Base-by-base conservation (phyloP, 306 rosid genomes). In the Urtica urens region DNA sequence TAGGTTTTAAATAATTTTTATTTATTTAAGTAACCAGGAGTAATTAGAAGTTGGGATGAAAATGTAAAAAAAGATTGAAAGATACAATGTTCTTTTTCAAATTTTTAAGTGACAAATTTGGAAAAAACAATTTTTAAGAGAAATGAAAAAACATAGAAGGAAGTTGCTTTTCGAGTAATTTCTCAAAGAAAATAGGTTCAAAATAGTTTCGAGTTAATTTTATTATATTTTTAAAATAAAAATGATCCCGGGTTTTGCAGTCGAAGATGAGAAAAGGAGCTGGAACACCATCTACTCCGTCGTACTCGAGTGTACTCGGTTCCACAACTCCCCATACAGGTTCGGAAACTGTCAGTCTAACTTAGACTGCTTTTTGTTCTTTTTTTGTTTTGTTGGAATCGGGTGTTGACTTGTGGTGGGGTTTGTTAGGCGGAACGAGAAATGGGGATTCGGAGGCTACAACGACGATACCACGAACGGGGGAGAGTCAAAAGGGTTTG, bases 221-320 rank as follows among this genome's bases (percentile, higher is more conserved):
- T 14, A 35, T 35, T 28, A 10, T 10, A 28, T 28, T 28, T 28
- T 28, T n/a, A n/a, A n/a, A n/a, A n/a, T n/a, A n/a, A n/a, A n/a
- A n/a, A n/a, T n/a, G n/a, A n/a, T n/a, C n/a, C n/a, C n/a, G n/a
- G n/a, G 55, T 58, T 59, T 53, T 78, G 69, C 84, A 90, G 97
- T 74, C 93, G 48, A 90, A 79, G 72, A 30, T 78, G 60, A 90
- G 79, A 66, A 84, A 92, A 68, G 97, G 93, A 49, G 73, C 76
- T 48, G 95, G 84, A 60, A 55, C 28, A 10, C 49, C 79, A 30
- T 54, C 77, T 6, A 54, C 63, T 19, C 30, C 66, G 34, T 21
- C 74, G 33, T 70, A 44, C 67, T 19, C 69, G 53, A 67, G 52
- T 67, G 27, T 67, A 15, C 50, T 76, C 60, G 34, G 56, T 25